These are phyloP conservation scores for Neoscytalidium dimidiatum DNA, from an alignment of 2,329 filamentous ascomycete genomes.

Conservation along the genomic window DNA sequence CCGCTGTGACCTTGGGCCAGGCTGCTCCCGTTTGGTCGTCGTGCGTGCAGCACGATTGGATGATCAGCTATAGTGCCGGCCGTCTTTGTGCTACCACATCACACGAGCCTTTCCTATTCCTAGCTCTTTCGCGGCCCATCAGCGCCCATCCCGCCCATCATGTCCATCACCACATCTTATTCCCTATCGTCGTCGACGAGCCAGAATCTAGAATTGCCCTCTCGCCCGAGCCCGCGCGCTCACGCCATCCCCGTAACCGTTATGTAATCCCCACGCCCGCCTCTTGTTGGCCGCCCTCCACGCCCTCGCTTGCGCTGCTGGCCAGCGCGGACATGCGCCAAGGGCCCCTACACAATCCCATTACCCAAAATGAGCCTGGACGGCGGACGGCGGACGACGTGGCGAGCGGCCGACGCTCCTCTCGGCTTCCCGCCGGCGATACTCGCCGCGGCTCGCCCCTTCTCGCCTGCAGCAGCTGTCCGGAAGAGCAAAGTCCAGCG, in stretches of 20 bases:
- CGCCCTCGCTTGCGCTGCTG: conserved; percentile 4
- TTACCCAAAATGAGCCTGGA: conserved; percentile 16
- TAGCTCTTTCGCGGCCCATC: conserved; percentile 14
- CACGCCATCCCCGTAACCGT: conserved; percentile 13
- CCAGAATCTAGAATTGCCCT: conserved; percentile 14
- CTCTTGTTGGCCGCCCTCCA: conserved; percentile 1
- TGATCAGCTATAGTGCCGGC: conserved; percentile 16
- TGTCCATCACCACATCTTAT: conserved; percentile 5
- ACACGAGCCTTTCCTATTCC: conserved; percentile 18
- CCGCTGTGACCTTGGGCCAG: not conserved
- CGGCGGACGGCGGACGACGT: conserved; percentile 12
- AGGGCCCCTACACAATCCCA: conserved; percentile 14
- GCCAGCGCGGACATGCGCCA: conserved; percentile 14
- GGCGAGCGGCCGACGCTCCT: conserved; percentile 10
- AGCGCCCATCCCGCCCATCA: conserved; percentile 16
- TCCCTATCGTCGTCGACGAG: conserved; percentile 8
- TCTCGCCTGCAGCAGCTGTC: conserved; percentile 17
- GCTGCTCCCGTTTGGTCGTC: not conserved
- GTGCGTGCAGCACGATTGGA: conserved; percentile 5
- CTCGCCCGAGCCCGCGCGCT: conserved; percentile 13
- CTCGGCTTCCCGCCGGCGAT: conserved; percentile 16
- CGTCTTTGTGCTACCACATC: conserved; percentile 12
- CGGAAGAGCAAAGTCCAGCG: conserved; percentile 13
- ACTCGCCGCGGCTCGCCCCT: conserved; percentile 13
- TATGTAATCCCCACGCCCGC: conserved; percentile 14